Conservation (phyloP, 257 asterid species). For the Handroanthus guayacan region DNA sequence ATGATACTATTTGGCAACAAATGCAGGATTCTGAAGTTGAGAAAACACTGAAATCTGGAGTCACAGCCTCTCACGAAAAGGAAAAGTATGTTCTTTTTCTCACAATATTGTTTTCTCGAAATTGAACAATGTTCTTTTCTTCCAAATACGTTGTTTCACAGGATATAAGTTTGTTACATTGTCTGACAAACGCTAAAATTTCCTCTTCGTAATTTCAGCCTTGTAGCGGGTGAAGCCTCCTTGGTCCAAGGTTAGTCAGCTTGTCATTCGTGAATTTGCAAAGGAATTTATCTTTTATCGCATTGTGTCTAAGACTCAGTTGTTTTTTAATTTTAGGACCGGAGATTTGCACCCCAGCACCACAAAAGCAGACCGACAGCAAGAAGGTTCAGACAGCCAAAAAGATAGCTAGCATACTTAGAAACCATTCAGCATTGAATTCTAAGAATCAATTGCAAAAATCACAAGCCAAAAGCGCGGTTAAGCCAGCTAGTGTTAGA, state of each 20-base stretch:
- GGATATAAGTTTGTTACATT: not conserved
- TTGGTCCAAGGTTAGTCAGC: conserved; percentile 48
- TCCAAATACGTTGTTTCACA: not conserved
- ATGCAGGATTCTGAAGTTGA: conserved; percentile 36
- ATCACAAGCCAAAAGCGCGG: conserved; percentile 54
- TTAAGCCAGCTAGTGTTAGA: conserved; percentile 58
- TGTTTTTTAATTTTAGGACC: conserved; percentile 15
- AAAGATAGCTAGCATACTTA: conserved; percentile 67
- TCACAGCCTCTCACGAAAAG: conserved; percentile 33
- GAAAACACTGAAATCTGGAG: conserved; percentile 35
- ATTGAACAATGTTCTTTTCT: not conserved
- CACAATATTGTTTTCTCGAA: not conserved
- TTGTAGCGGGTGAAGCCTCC: conserved; percentile 26
- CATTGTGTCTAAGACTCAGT: conserved; percentile 25
- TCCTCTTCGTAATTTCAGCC: conserved; percentile 34
- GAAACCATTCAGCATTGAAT: conserved; percentile 70
- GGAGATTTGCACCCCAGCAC: conserved; percentile 76
- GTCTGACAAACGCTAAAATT: not conserved
- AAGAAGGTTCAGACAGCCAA: conserved; percentile 64
- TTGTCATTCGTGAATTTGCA: not conserved
- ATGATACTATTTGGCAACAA: conserved; percentile 8
- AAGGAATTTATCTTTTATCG: not conserved
- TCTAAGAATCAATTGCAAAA: conserved; percentile 57
- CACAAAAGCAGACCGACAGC: conserved; percentile 44
- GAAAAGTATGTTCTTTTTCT: conserved; percentile 39